Base-by-base conservation (phyloP, 1,284 basidiomycete species). In the Neolentinus lepideus region DNA sequence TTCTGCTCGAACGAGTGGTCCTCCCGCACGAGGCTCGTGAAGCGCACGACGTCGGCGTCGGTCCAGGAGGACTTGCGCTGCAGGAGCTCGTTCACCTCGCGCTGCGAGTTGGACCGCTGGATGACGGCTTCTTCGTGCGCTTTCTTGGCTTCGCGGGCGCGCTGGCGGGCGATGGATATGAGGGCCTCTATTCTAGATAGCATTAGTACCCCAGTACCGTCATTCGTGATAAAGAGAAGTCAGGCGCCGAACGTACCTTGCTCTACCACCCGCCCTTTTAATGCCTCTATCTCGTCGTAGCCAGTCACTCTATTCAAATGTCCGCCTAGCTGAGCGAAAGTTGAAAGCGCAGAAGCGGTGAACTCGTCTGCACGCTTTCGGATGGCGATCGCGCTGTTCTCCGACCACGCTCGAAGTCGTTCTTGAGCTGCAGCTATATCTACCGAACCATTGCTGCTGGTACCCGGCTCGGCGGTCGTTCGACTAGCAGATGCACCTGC, bases 1-100 rank as follows among this genome's bases (percentile, higher is more conserved):
- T 81, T 81, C 62, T 89, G 86, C 62, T 94, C 90, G 56, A 85
- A 84, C 1, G 83, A 71, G 65, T 97, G 94, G 70, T 98, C 94
- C 64, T 88, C 78, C 47, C 90, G 84, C 45, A 96, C 90, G 56
- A 98, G 83, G 29, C 81, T 78, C 0, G 94, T 96, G 73, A 96
- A 97, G 22, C 84, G 79, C 33, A 77, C 71, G 46, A 96, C 89
- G 68, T 96, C 94, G 56, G 75, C 67, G 64, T 92, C 90, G n/a
- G 74, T 78, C 92, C 94, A 98, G 11, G 72, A 74, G 2, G 89
- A 88, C 74, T 97, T 97, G 57, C 94, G 88, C 68, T 93, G 89
- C 16, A 97, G 76, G 0, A 98, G 80, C 64, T 93, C 88, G 70
- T 96, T 97, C 54, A 95, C 89, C 67, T 94, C 87, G 25, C 88